These are phyloP conservation scores for Amylostereum areolatum DNA, from an alignment of 1,284 basidiomycete species.

Conservation along the genomic window DNA sequence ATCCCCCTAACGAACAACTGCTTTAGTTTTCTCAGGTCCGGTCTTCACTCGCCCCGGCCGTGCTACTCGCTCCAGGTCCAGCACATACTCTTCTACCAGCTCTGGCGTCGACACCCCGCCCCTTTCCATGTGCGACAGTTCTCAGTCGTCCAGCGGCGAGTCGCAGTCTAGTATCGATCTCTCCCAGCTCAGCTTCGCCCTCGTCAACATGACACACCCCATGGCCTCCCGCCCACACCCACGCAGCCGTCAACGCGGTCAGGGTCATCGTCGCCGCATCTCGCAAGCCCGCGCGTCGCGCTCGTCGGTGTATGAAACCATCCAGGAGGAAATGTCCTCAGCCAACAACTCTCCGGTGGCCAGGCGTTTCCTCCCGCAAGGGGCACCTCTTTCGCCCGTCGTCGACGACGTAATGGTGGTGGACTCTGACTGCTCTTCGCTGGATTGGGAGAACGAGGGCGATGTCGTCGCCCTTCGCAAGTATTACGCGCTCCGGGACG, in stretches of 20 bases:
- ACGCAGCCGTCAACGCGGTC: slow-evolving; percentile 42
- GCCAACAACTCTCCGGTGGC: slow-evolving; percentile 31
- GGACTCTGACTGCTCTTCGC: slow-evolving; percentile 44
- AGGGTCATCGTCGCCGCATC: slow-evolving; percentile 63
- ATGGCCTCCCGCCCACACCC: slow-evolving; percentile 28
- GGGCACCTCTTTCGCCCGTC: slow-evolving; percentile 6
- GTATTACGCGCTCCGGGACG: slow-evolving; percentile 63
- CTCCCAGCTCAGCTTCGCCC: slow-evolving; percentile 46
- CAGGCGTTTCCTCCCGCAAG: slow-evolving; percentile 13
- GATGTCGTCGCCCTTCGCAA: slow-evolving; percentile 55
- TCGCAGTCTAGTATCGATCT: slow-evolving; percentile 75
- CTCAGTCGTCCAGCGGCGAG: slow-evolving; percentile 58
- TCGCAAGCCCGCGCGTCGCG: slow-evolving; percentile 59
- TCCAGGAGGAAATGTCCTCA: slow-evolving; percentile 57
- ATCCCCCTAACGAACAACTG: slow-evolving; percentile 9
- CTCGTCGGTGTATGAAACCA: slow-evolving; percentile 71
- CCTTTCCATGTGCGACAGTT: slow-evolving; percentile 56
- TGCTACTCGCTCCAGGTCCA: slow-evolving; percentile 54
- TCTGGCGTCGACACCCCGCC: slow-evolving; percentile 69
- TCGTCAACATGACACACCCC: slow-evolving; percentile 41
- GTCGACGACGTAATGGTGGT: slow-evolving; percentile 47
- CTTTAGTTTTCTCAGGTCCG: slow-evolving; percentile 33
- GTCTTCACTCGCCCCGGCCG: slow-evolving; percentile 55
- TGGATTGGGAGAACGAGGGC: slow-evolving; percentile 59
- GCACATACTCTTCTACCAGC: slow-evolving; percentile 53